Base-by-base conservation (phyloP, 2,329 filamentous ascomycete genomes). In the Beauveria bassiana region DNA sequence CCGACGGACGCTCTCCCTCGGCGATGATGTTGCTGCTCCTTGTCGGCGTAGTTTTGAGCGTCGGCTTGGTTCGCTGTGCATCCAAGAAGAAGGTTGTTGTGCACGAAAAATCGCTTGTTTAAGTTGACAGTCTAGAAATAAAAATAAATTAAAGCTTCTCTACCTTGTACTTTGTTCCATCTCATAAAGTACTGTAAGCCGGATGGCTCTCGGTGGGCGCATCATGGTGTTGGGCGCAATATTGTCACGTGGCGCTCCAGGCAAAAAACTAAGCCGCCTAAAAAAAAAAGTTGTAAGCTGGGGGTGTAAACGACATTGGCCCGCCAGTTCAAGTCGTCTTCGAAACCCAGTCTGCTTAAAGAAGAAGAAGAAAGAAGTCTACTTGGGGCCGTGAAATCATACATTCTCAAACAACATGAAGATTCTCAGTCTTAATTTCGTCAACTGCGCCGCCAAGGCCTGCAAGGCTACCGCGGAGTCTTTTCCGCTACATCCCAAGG, bases 401-500 rank as follows among this genome's bases (percentile, higher is more conserved):
- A 42, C n/a, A 8, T 28, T 14, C 38, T 61, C 47, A 64, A 22
- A 22, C 20, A 22, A 62, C 61, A 99, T 99, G 95, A 98, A 98
- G 76, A 81, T 98, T 65, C 85, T 98, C 58, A 97, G 92, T 64
- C 87, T 96, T 70, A 98, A 98, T 78, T 99, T 99, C 77, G 81
- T 98, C 66, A 95, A 91, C 70, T 99, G 95, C 81, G 93, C 95
- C 64, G 89, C 96, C 72, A 98, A 97, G 81, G 82, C 89, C 61
- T 99, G 95, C 88, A 96, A 96, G 78, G 84, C 86, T 62, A 87
- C 88, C 38, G 80, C 88, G 6, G 78, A 83, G 58, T 91, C 91
- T 26, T 98, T 96, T 71, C 95, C 95, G 2, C 83, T 99, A 18
- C 95, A 98, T 74, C 93, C 95, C 61, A 88, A 88, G 70, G 92